Conservation (phyloP, 2,329 filamentous ascomycete genomes). For the Didymella arachidicola region DNA sequence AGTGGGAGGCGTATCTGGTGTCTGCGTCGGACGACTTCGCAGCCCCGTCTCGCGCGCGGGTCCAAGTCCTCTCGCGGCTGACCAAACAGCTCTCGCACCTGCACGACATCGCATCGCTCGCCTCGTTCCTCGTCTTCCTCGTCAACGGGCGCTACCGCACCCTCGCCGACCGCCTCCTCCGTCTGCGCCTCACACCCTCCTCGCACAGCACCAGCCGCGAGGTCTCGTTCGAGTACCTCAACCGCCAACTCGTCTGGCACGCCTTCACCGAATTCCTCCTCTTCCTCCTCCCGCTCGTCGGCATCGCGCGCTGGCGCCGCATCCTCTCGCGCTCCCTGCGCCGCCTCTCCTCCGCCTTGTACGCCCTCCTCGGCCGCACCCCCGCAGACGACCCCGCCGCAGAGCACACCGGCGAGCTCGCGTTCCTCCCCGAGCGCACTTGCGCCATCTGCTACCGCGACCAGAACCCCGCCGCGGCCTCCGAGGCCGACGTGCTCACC, state of each 20-base stretch:
- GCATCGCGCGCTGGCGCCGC: conserved; percentile 88
- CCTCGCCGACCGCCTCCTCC: conserved; percentile 81
- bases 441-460: conserved; percentile 98
- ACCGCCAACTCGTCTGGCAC: conserved; percentile 97
- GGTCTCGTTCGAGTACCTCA: conserved; percentile 97
- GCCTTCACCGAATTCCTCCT: conserved; percentile 99
- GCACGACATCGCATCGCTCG: conserved; percentile 82
- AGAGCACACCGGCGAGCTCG: conserved; percentile 72
- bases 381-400: conserved; percentile 53
- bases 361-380: conserved; percentile 58
- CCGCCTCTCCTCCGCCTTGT: conserved; percentile 68
- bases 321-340: conserved; percentile 90
- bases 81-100: conserved; percentile 74
- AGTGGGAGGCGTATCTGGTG: conserved; percentile 88
- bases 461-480: conserved; percentile 73
- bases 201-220: conserved; percentile 85
- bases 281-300: conserved; percentile 95
- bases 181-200: conserved; percentile 83
- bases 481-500: conserved; percentile 68
- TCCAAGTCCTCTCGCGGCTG: conserved; percentile 68
- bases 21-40: conserved; percentile 79
- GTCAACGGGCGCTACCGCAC: conserved; percentile 92
- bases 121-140: conserved; percentile 89
- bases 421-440: conserved; percentile 88
- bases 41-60: conserved; percentile 57